phyloP scores from a whole-genome alignment of 805 yeast genomes.

The Starmera amethionina region DNA sequence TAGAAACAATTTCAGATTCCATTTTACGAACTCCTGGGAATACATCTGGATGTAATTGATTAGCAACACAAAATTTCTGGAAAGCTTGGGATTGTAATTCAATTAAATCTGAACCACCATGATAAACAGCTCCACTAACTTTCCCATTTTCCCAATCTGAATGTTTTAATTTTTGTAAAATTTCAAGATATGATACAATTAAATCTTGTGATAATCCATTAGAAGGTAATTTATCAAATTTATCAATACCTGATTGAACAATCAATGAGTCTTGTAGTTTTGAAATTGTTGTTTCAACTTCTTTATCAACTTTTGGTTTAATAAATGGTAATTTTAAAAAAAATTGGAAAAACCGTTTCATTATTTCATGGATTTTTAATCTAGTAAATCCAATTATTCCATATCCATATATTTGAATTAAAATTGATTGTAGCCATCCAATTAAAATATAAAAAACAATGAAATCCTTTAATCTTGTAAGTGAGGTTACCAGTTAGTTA shows the following conservation, averaged over 20 bases:
- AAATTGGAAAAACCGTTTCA: constrained; percentile 20
- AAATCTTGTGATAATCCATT: constrained; percentile 41
- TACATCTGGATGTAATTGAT: constrained; percentile 94
- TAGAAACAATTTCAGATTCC: constrained; percentile 91
- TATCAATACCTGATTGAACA: constrained; percentile 36
- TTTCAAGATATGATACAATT: constrained; percentile 43
- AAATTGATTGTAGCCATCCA: background rate
- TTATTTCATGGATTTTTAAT: constrained; percentile 8
- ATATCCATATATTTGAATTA: constrained; percentile 23
- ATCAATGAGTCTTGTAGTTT: constrained; percentile 51
- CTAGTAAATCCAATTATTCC: constrained; percentile 27
- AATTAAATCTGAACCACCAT: constrained; percentile 78
- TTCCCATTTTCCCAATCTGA: constrained; percentile 79
- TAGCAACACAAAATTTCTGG: constrained; percentile 71
- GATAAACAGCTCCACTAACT: constrained; percentile 94
- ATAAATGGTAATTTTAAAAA: constrained; percentile 42
- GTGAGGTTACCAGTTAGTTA: no score
- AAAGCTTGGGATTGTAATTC: constrained; percentile 71
- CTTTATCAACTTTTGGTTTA: constrained; percentile 46
- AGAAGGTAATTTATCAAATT: constrained; percentile 45
- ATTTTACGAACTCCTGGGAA: constrained; percentile 94
- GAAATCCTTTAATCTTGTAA: no score
- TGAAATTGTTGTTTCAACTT: constrained; percentile 37
- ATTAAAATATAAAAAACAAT: no score
- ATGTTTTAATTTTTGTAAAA: constrained; percentile 42